phyloP scores from a whole-genome alignment of 2,329 filamentous ascomycete genomes.

The Truncatella angustata region DNA sequence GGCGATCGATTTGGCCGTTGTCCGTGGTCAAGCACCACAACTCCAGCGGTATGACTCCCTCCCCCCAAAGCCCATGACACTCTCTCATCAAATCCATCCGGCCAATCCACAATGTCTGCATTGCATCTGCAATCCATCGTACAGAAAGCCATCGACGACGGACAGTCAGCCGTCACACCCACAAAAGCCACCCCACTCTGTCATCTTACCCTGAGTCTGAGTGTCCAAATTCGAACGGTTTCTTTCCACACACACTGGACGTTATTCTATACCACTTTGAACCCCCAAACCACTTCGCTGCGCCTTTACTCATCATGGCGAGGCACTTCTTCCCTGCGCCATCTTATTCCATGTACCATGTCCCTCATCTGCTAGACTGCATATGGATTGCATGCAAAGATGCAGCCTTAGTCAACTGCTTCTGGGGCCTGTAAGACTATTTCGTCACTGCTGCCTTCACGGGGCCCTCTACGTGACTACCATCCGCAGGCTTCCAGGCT shows the following conservation, averaged over 20 bases:
- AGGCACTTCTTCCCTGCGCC: slow-evolving; percentile 10
- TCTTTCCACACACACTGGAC: background rate
- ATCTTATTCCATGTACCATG: slow-evolving; percentile 6
- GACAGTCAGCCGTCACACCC: background rate
- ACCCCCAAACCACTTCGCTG: slow-evolving; percentile 1
- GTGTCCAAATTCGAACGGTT: background rate
- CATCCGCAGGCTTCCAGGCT: slow-evolving; percentile 6
- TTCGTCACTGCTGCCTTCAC: slow-evolving; percentile 12
- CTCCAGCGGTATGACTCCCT: background rate
- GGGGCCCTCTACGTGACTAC: background rate
- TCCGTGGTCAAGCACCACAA: background rate
- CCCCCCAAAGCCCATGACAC: background rate
- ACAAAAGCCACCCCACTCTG: background rate
- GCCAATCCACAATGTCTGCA: background rate
- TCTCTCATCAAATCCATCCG: background rate
- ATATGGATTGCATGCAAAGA: background rate
- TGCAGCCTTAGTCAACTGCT: slow-evolving; percentile 6
- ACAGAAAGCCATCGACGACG: background rate
- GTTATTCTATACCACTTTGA: background rate
- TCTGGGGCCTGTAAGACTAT: slow-evolving; percentile 7
- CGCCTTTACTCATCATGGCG: slow-evolving; percentile 11
- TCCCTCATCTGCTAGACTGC: slow-evolving; percentile 5
- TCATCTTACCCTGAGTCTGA: slow-evolving; percentile 5
- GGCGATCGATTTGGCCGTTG: background rate
- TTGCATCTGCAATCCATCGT: background rate